Conservation (phyloP, 768 basidiomycete genomes). For the Boletus reticulatus region DNA sequence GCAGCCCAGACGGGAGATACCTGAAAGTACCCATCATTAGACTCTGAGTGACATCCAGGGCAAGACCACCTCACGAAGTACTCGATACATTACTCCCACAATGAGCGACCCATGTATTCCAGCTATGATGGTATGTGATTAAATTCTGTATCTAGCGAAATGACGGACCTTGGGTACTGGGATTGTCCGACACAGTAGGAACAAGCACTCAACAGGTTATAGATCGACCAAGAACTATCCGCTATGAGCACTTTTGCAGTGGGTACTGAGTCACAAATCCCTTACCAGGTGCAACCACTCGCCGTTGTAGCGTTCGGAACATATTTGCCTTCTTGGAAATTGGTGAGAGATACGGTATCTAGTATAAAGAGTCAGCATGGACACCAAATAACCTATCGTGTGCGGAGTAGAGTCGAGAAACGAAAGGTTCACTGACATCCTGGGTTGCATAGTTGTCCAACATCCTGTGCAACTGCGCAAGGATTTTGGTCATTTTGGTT, state of each 20-base stretch:
- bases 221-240: conserved; percentile 28
- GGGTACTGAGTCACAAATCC: not conserved
- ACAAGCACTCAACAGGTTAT: conserved; percentile 31
- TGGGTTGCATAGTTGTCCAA: conserved; percentile 19
- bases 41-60: not conserved
- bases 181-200: conserved; percentile 12
- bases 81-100: conserved; percentile 17
- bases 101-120: conserved; percentile 15
- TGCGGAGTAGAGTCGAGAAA: not conserved
- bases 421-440: conserved; percentile 10
- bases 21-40: conserved; percentile 6
- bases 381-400: not conserved
- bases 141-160: not conserved
- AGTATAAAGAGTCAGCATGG: not conserved
- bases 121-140: conserved; percentile 15
- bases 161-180: conserved; percentile 14
- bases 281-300: conserved; percentile 27
- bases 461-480: conserved; percentile 15
- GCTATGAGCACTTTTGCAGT: not conserved
- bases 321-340: conserved; percentile 18
- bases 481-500: conserved; percentile 11
- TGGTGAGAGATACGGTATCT: conserved; percentile 15
- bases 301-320: conserved; percentile 17
- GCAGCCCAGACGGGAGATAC: conserved; percentile 21
- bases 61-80: conserved; percentile 16